These are phyloP conservation scores for Lasiosphaeria ovina DNA, from an alignment of 495 filamentous ascomycete species.

Conservation along the genomic window DNA sequence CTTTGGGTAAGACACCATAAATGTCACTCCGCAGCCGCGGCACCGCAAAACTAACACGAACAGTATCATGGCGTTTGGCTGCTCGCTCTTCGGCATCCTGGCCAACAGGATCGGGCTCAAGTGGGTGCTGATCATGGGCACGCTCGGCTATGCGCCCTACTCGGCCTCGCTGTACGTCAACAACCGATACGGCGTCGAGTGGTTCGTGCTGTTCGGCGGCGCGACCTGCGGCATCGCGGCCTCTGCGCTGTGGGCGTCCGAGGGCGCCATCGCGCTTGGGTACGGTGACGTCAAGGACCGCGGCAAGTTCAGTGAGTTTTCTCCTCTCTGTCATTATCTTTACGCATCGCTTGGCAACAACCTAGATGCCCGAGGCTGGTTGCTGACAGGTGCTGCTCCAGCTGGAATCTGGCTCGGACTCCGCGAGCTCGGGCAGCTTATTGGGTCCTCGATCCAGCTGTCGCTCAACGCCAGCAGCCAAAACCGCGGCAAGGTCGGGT, in stretches of 20 bases:
- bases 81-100: slow-evolving; percentile 50
- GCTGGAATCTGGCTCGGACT: slow-evolving; percentile 59
- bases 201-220: slow-evolving; percentile 57
- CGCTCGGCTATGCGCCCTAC: slow-evolving; percentile 56
- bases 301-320: slow-evolving; percentile 46
- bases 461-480: slow-evolving; percentile 49
- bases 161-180: slow-evolving; percentile 58
- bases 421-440: slow-evolving; percentile 54
- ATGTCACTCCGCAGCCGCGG: not conserved
- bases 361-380: not conserved
- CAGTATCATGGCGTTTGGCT: slow-evolving; percentile 55
- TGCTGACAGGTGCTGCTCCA: slow-evolving; percentile 1
- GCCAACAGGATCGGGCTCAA: slow-evolving; percentile 55
- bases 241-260: slow-evolving; percentile 56
- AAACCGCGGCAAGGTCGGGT: slow-evolving; percentile 53
- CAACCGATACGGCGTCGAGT: slow-evolving; percentile 55
- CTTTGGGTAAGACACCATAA: slow-evolving; percentile 33
- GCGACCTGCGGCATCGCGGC: slow-evolving; percentile 56
- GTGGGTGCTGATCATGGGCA: slow-evolving; percentile 53
- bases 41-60: not conserved
- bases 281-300: slow-evolving; percentile 54
- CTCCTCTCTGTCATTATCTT: not conserved
- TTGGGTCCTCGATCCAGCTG: slow-evolving; percentile 57
- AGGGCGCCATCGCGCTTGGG: slow-evolving; percentile 57
- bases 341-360: too few relatives aligned